A percentile compares a stretch with the other conserved stretches of the same genome.
Conservation (phyloP, 1,284 basidiomycete genomes). For the Boletellus sp. region DNA sequence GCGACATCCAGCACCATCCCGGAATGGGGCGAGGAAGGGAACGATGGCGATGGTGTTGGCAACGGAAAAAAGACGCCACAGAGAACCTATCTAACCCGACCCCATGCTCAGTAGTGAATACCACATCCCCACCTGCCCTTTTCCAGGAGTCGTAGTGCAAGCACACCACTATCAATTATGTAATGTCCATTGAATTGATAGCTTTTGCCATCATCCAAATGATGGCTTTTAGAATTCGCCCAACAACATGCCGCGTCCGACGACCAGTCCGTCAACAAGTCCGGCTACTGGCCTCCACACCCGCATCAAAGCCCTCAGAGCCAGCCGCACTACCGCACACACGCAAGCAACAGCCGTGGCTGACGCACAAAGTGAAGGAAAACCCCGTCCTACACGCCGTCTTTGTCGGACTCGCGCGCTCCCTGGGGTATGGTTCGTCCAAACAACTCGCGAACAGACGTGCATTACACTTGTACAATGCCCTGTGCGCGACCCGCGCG, state of each 20-base stretch:
- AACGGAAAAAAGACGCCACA: too few relatives aligned
- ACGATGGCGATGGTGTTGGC: too few relatives aligned
- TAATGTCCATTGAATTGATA: neutral
- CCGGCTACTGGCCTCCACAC: conserved; percentile 16
- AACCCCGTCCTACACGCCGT: conserved; percentile 48
- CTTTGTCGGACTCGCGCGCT: conserved; percentile 49
- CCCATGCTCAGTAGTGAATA: too few relatives aligned
- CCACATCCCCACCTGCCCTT: too few relatives aligned
- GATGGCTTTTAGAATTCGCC: conserved; percentile 15
- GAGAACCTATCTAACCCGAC: too few relatives aligned
- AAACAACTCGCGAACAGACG: conserved; percentile 61
- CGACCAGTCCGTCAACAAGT: conserved; percentile 7
- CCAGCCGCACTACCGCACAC: conserved; percentile 1
- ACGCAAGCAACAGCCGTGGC: conserved; percentile 43
- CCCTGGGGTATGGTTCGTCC: conserved; percentile 59
- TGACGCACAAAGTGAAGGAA: conserved; percentile 53
- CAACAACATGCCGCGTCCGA: conserved; percentile 2
- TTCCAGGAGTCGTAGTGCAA: too few relatives aligned
- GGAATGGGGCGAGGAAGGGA: too few relatives aligned
- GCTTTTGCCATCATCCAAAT: neutral
- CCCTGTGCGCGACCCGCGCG: conserved; percentile 52
- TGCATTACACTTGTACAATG: conserved; percentile 55
- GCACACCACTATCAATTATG: neutral
- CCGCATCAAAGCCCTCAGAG: conserved; percentile 5
- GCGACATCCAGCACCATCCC: too few relatives aligned